Evolutionary conservation across 1,139 yeast species (phyloP), one percentile per base, ranked within the genome.

Genomic region (Debaryomycetaceae sp.): DNA sequence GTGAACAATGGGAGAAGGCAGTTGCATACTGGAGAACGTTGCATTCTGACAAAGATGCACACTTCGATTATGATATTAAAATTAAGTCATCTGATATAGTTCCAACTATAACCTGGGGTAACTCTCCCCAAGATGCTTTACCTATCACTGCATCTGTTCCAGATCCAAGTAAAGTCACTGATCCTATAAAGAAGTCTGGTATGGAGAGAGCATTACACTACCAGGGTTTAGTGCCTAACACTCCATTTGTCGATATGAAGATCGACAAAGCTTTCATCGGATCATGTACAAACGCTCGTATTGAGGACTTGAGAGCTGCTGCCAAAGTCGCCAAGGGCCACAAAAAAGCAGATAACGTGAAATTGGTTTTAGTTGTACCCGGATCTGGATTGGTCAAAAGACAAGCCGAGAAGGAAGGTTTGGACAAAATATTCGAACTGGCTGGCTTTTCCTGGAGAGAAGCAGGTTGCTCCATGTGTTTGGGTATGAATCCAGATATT

Each of bases 381-480:
- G 99, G 99, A 42, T 90, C 98, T 17, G 99, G 99, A 54, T 76
- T 93, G 48, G 95, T 93, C 53, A 93, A 91, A 70, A 74, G 74
- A 48, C 95, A 89, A 70, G 99, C 99, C 45, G 99, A 93, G 71
- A 76, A 72, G 53, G 99, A 93, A 72, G 99, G 99, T 44, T 78
- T 93, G 46, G 95, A 93, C 65, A 87, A 88, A 73, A 80, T 93
- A 49, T 93, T 93, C 59, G 82, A 76, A 59, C 89, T 81, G 42
- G 98, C 99, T 45, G 98, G 97, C 24, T 93, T 93, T 63, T 90
- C 87, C 58, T 93, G 99, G 99, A 86, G 99, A 75, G 99, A 93
- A 73, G 98, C 99, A 52, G 99, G 99, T 50, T 93, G 99, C 72
- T 91, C 98, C 42, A 93, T 93, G 99, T 93, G 99, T 73, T 80